phyloP scores from a whole-genome alignment of 2,329 filamentous ascomycete species.

The Fusarium tupiense region DNA sequence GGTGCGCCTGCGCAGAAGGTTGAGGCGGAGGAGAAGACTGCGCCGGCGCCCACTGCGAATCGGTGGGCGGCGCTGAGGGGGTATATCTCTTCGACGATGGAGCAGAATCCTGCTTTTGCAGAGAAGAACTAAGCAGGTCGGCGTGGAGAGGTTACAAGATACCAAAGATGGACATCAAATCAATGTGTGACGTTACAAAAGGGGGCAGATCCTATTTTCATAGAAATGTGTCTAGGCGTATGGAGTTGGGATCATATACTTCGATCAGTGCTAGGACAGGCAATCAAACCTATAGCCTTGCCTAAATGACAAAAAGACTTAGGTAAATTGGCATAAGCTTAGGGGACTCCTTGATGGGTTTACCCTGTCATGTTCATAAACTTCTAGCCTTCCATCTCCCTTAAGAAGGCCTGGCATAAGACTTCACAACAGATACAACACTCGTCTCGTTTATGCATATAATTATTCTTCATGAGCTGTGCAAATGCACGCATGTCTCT shows the following conservation, averaged over 20 bases:
- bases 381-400: not conserved
- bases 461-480: conserved; percentile 24
- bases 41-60: conserved; percentile 57
- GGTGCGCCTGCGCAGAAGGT: conserved; percentile 13
- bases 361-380: no score
- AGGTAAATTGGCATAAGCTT: not conserved
- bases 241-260: conserved; percentile 25
- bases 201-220: not conserved
- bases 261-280: not conserved
- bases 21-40: conserved; percentile 24
- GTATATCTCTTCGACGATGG: conserved; percentile 89
- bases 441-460: not conserved
- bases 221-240: conserved; percentile 21
- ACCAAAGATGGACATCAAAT: not conserved
- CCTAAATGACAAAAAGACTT: not conserved
- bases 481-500: conserved; percentile 7
- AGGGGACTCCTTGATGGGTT: no score
- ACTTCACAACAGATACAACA: not conserved
- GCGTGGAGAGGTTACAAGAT: not conserved
- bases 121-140: conserved; percentile 35
- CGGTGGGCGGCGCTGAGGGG: conserved; percentile 84
- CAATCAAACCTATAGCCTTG: no score
- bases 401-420: no score
- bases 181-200: not conserved
- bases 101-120: conserved; percentile 82